These are phyloP conservation scores for Tuber microsphaerosporum DNA, from an alignment of 495 filamentous ascomycete genomes.

Conservation along the genomic window DNA sequence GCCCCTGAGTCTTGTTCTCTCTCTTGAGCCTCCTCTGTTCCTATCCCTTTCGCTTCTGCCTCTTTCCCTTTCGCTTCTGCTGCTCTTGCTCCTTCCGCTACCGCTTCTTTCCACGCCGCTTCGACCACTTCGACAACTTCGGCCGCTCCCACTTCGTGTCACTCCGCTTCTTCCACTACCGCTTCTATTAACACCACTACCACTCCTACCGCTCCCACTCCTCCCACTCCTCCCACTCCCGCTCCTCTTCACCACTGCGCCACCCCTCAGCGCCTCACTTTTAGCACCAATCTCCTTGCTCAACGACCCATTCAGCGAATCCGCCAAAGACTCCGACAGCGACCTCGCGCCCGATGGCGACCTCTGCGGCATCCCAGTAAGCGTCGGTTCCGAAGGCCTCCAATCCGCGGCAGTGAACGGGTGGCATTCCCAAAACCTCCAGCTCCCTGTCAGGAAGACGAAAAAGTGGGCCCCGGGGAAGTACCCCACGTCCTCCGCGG, in stretches of 20 bases:
- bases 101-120: conserved; percentile 5
- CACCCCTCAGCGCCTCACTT: background rate
- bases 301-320: conserved; percentile 14
- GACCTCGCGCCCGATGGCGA: conserved; percentile 16
- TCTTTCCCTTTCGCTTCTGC: background rate
- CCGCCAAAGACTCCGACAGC: conserved; percentile 20
- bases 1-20: background rate
- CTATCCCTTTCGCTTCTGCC: background rate
- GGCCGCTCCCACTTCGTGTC: conserved; percentile 4
- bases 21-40: background rate
- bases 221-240: background rate
- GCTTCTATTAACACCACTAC: background rate
- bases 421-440: conserved; percentile 54
- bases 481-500: conserved; percentile 41
- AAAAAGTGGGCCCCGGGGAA: conserved; percentile 54
- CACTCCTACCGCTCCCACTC: background rate
- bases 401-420: conserved; percentile 54
- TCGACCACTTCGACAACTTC: conserved; percentile 11
- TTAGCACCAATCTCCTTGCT: background rate
- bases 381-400: conserved; percentile 33
- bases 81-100: conserved; percentile 1
- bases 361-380: conserved; percentile 19
- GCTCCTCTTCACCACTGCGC: background rate
- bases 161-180: conserved; percentile 8
- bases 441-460: conserved; percentile 48